Evolutionary conservation across 106 monocot genomes (phyloP).

Genomic region (Hemerocallis citrina): DNA sequence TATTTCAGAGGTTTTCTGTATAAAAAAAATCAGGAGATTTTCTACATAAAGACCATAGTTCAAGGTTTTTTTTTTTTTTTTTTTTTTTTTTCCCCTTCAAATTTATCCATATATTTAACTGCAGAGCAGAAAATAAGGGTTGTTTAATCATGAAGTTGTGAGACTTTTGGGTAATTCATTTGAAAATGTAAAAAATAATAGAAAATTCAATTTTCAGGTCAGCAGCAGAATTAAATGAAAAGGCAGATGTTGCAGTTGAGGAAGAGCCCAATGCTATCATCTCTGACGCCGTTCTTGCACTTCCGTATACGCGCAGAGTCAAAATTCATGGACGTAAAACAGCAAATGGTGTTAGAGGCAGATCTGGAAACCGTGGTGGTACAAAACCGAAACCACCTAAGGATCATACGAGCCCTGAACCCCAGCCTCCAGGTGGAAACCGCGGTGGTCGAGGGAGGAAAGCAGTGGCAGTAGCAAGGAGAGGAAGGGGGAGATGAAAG

Average conservation of each 20-base stretch:
- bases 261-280: background rate
- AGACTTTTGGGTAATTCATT: too few relatives aligned
- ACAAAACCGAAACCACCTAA: background rate
- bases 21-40: too few relatives aligned
- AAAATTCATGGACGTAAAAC: background rate
- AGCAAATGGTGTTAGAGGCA: background rate
- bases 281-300: background rate
- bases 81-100: too few relatives aligned
- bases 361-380: background rate
- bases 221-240: background rate
- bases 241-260: background rate
- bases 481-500: constrained; percentile 3
- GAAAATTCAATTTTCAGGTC: too few relatives aligned
- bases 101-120: too few relatives aligned
- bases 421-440: background rate
- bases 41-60: too few relatives aligned
- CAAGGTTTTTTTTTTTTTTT: too few relatives aligned
- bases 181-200: too few relatives aligned
- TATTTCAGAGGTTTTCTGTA: too few relatives aligned
- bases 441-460: background rate
- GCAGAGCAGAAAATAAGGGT: too few relatives aligned
- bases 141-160: too few relatives aligned
- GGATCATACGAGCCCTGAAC: background rate
- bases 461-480: background rate
- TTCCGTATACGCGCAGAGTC: background rate